Base-by-base conservation (phyloP, 2,329 filamentous ascomycete species). In the Ceratocystis lukuohia region DNA sequence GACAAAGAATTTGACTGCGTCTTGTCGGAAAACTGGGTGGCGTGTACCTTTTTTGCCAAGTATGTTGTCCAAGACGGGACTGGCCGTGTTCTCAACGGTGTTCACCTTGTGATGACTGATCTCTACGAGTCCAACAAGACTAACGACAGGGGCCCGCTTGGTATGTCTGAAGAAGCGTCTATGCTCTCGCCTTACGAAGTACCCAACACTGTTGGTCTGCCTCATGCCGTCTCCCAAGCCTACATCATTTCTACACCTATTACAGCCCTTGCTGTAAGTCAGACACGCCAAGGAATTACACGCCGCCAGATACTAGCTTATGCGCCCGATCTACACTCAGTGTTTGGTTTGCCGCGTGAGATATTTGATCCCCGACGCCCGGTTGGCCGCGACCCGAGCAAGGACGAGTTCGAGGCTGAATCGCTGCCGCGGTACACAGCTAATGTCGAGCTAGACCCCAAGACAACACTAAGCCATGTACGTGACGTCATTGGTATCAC, bases 11-110 rank as follows among this genome's bases (percentile, higher is more conserved):
- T 96, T 68, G 80, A 88, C 25, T 91, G 91, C 53, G 83, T 85
- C 30, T 80, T 96, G 64, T 88, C 91, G 0, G 94, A 99, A 79
- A 97, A 99, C 76, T 97, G 93, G 91, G 92, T 95, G 72, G 82
- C 87, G 5, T 97, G 96, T 78, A 88, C 90, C 6, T 89, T 92
- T 75, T 88, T 83, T 71, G 83, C 81, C 45, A 77, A 83, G 71
- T 86, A 86, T 72, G 76, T 77, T 2, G 79, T 86, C 41, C 76
- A 79, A 56, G 82, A 86, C 69, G 77, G 80, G 28, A 73, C 74
- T 20, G 70, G 70, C 1, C 72, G 77, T 2, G 76, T 80, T n/a
- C 83, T 92, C 68, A 90, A 91, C 75, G 92, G 92, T 46, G 89
- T 96, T 75, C 90, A 96, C 71, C 81, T 97, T 6, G 82, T 92